A percentile compares a stretch with the other conserved stretches of the same genome.
Conservation (phyloP, 1,284 basidiomycete species). For the Ceratobasidium sp. region DNA sequence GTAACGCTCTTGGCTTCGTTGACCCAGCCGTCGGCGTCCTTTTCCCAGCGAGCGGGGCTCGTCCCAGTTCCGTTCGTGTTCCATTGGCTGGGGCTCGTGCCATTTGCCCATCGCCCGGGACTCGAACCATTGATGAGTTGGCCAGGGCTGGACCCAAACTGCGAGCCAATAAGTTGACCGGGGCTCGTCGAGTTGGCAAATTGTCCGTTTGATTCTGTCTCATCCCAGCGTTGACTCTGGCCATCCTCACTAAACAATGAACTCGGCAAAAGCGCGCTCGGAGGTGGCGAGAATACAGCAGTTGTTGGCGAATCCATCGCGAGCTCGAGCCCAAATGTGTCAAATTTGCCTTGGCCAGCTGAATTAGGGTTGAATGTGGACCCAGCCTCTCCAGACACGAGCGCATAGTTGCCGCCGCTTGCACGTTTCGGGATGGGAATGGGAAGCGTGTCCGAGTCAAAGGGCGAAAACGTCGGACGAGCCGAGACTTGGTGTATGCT, state of each 20-base stretch:
- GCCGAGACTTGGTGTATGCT: background rate
- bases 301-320: slow-evolving; percentile 22
- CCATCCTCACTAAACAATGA: slow-evolving; percentile 31
- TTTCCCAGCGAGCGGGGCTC: slow-evolving; percentile 32
- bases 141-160: slow-evolving; percentile 4
- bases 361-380: slow-evolving; percentile 5
- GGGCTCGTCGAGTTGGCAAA: background rate
- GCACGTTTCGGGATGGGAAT: slow-evolving; percentile 23
- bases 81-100: too few relatives aligned
- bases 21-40: slow-evolving; percentile 33
- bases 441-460: slow-evolving; percentile 33
- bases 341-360: background rate
- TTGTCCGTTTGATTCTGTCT: background rate
- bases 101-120: slow-evolving; percentile 16
- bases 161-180: background rate
- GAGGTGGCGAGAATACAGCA: slow-evolving; percentile 18
- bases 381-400: background rate
- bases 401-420: slow-evolving; percentile 3
- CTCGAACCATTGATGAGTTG: slow-evolving; percentile 18
- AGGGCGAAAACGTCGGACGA: slow-evolving; percentile 23
- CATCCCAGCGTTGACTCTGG: slow-evolving; percentile 23
- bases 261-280: slow-evolving; percentile 18
- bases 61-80: too few relatives aligned
- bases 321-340: background rate
- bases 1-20: slow-evolving; percentile 20